A percentile compares a stretch with the other conserved stretches of the same genome.
phyloP scores from a whole-genome alignment of 106 monocot genomes.

The Dendrobium huoshanense region DNA sequence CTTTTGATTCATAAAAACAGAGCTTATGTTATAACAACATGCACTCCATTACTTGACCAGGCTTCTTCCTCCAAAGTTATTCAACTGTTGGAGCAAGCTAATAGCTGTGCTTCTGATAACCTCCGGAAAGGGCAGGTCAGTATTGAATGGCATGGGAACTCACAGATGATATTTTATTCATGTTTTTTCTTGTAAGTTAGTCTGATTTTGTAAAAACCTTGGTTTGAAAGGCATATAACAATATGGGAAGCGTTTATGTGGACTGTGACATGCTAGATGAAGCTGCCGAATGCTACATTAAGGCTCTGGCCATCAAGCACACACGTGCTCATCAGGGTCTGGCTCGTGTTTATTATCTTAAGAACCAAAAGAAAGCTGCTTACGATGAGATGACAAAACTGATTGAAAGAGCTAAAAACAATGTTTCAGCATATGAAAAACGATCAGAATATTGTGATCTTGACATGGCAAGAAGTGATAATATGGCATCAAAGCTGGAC shows the following conservation, averaged over 20 bases:
- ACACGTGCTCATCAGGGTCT: slow-evolving; percentile 98
- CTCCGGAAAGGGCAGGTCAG: slow-evolving; percentile 97
- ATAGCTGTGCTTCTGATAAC: slow-evolving; percentile 90
- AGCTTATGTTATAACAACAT: too few relatives aligned
- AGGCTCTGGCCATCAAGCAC: slow-evolving; percentile 85
- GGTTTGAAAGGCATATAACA: slow-evolving; percentile 74
- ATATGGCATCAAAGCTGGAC: too few relatives aligned
- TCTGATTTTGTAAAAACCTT: not conserved
- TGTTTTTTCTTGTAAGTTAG: not conserved
- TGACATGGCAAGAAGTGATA: too few relatives aligned
- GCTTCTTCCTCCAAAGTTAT: too few relatives aligned
- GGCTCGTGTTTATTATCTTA: slow-evolving; percentile 83
- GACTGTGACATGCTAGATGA: slow-evolving; percentile 79
- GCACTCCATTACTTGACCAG: too few relatives aligned
- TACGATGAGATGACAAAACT: slow-evolving; percentile 98
- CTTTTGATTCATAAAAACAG: too few relatives aligned
- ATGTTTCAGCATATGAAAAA: slow-evolving; percentile 98
- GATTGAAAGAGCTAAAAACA: slow-evolving; percentile 78
- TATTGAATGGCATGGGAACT: not conserved
- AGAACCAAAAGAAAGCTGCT: slow-evolving; percentile 76
- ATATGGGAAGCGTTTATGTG: slow-evolving; percentile 94
- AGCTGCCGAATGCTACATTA: slow-evolving; percentile 82
- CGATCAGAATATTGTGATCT: too few relatives aligned
- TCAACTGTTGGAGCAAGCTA: too few relatives aligned
- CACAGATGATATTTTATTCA: not conserved